Evolutionary conservation across 1,284 basidiomycete genomes (phyloP), one percentile per base, ranked within the genome.

Genomic region (Boletus smithii): DNA sequence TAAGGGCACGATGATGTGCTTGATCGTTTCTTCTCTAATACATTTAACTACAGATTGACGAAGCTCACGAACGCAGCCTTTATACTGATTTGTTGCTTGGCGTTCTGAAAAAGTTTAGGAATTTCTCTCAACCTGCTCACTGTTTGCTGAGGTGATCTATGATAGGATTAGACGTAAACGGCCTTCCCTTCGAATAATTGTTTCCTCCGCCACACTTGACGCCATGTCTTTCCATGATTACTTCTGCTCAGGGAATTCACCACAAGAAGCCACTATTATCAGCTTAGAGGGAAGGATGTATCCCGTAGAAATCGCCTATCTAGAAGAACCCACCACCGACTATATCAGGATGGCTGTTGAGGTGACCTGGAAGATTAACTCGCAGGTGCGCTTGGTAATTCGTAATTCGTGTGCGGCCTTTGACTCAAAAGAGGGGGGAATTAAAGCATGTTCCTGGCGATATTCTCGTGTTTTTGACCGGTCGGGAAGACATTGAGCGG

Each of bases 131-230:
- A 17, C 20, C 22, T 2, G 1, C 11, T 18, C 4, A 27, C 3
- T 44, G 5, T 64, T 62, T 31, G 55, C 62, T 35, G 44, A 60
- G 20, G 46, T 31, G 3, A 24, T 38, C 22, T 16, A 6, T 30
- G 27, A 11, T 55, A 91, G 91, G 62, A 95, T 99, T 48, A 85
- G 90, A 35, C 79, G 84, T 46, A 95, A 95, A 64, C 79, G 95
- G 35, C 90, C 91, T 3, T 85, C 88, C 7, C 78, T 99, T 36
- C 80, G 97, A 18, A 73, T 99, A 20, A 85, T 99, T 35, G 84
- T 99, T 27, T 95, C 94, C 3, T 97, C 94, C 5, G 97, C 97
- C 2, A 99, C 95, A 1, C 81, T 98, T 17, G 95, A 98, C 65
- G 95, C 93, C 30, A 78, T 83, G 38, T 81, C 85, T 10, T 93